Conservation (phyloP, 116 monocot genomes). For the Zostera marina region DNA sequence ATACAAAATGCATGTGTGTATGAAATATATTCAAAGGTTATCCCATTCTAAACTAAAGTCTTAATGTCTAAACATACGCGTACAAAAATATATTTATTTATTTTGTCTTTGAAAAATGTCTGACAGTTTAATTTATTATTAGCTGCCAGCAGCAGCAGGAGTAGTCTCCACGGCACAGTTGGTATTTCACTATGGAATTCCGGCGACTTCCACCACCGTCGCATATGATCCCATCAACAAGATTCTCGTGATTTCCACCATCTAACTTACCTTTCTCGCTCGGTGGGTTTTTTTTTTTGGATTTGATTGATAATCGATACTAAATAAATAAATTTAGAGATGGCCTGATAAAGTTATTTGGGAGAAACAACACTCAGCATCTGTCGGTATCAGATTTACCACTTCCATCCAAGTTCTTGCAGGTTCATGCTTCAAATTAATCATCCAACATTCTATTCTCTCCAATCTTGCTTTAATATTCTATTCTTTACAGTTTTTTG, state of each 20-base stretch:
- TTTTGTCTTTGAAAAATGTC: too few species aligned
- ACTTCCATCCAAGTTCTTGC: slow-evolving; percentile 62
- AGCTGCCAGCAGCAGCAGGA: background rate
- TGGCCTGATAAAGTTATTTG: slow-evolving; percentile 72
- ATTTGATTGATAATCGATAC: too few species aligned
- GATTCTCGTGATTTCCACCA: slow-evolving; percentile 65
- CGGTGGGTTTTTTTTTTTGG: background rate
- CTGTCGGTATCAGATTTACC: slow-evolving; percentile 49
- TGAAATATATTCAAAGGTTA: too few species aligned
- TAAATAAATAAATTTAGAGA: slow-evolving; percentile 29
- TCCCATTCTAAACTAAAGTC: too few species aligned
- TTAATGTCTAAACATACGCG: too few species aligned
- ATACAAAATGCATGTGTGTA: too few species aligned
- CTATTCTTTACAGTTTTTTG: slow-evolving; percentile 52
- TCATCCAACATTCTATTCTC: too few species aligned
- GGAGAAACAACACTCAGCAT: slow-evolving; percentile 52
- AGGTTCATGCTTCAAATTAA: slow-evolving; percentile 18
- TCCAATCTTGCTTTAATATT: too few species aligned
- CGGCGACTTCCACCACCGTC: slow-evolving; percentile 29
- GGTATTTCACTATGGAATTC: slow-evolving; percentile 68
- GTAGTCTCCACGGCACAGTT: slow-evolving; percentile 16
- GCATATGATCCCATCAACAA: slow-evolving; percentile 52
- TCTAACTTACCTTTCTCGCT: slow-evolving; percentile 21
- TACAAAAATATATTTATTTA: background rate
- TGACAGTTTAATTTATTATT: too few species aligned